phyloP scores from a whole-genome alignment of 2,329 filamentous ascomycete species.

The Davidsoniella virescens region DNA sequence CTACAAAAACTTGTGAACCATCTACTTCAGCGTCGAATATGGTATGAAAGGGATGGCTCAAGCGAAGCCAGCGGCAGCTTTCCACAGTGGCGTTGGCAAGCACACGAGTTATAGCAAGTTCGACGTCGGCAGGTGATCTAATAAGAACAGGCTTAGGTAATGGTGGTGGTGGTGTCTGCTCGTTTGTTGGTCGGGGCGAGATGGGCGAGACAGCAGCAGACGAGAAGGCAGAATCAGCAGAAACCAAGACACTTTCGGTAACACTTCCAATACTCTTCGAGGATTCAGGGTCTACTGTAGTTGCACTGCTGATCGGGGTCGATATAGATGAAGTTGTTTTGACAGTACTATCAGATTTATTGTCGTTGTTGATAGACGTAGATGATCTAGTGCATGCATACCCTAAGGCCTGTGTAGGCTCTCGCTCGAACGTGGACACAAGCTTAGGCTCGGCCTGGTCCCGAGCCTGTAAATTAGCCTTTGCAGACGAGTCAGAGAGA shows the following conservation, averaged over 20 bases:
- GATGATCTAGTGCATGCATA: not conserved
- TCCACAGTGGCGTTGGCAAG: constrained; percentile 21
- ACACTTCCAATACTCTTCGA: not conserved
- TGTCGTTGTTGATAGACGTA: too few relatives aligned
- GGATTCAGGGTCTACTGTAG: too few relatives aligned
- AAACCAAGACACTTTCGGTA: not conserved
- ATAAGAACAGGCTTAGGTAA: constrained; percentile 7
- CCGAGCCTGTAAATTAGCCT: too few relatives aligned
- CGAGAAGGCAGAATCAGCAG: not conserved
- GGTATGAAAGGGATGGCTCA: constrained; percentile 10
- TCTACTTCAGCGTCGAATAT: constrained; percentile 10
- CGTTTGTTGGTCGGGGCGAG: constrained; percentile 4
- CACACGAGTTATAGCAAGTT: constrained; percentile 21
- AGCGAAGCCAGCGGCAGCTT: constrained; percentile 14
- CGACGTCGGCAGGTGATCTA: constrained; percentile 13
- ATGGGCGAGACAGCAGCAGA: constrained; percentile 7
- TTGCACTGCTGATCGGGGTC: too few relatives aligned
- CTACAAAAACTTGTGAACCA: constrained; percentile 9
- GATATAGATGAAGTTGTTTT: too few relatives aligned
- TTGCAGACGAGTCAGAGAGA: too few relatives aligned
- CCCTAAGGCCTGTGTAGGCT: not conserved
- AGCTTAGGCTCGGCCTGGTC: too few relatives aligned
- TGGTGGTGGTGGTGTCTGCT: not conserved
- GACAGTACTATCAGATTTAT: too few relatives aligned
- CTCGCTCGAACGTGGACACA: too few relatives aligned